phyloP scores from a whole-genome alignment of 345 rosid species.

The Sisymbrium altissimum region DNA sequence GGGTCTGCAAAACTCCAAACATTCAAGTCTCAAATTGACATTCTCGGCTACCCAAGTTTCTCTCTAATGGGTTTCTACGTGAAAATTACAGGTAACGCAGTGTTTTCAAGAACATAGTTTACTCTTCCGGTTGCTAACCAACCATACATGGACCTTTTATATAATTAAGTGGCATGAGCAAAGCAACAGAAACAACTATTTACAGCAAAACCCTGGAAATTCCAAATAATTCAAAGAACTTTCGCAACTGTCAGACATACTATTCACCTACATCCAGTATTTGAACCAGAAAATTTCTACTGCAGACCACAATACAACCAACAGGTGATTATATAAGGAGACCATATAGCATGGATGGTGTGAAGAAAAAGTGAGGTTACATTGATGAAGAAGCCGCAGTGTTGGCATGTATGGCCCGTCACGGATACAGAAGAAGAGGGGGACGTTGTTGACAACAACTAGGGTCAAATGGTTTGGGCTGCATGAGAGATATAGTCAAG shows the following conservation, averaged over 20 bases:
- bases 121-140: not conserved
- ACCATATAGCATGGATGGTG: slow-evolving; percentile 1
- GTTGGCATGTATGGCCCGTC: slow-evolving; percentile 99
- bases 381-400: slow-evolving; percentile 89
- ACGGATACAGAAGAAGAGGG: slow-evolving; percentile 90
- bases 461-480: slow-evolving; percentile 95
- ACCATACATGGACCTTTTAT: not conserved
- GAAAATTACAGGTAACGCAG: not conserved
- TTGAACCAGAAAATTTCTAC: slow-evolving; percentile 1
- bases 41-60: not conserved
- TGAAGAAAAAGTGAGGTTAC: slow-evolving; percentile 39
- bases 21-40: not conserved
- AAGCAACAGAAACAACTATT: not conserved
- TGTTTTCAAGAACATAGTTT: not conserved
- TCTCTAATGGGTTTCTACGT: not conserved
- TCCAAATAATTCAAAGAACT: not conserved
- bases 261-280: not conserved
- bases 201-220: not conserved
- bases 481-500: slow-evolving; percentile 30
- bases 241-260: not conserved
- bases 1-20: slow-evolving; percentile 48
- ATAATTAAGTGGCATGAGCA: not conserved
- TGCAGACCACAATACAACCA: slow-evolving; percentile 1
- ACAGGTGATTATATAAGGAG: not conserved
- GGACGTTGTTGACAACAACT: slow-evolving; percentile 87